Evolutionary conservation across 257 asterid species (phyloP).

Genomic region (Solanum medicagineum): DNA sequence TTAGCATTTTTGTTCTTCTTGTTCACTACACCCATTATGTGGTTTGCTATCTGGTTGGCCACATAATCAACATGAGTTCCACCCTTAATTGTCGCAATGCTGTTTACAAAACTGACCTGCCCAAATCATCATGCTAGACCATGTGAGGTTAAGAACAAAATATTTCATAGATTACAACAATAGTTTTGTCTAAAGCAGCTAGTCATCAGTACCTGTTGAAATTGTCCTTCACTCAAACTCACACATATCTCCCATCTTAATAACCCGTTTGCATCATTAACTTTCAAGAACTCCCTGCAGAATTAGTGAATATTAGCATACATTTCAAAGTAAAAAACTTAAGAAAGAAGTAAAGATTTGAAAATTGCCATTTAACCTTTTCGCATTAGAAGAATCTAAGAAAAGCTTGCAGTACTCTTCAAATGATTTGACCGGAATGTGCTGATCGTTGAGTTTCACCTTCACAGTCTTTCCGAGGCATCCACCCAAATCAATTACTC

Average conservation of each 20-base stretch:
- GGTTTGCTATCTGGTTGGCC: slow-evolving; percentile 71
- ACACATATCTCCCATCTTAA: slow-evolving; percentile 82
- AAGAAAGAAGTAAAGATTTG: background rate
- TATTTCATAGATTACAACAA: background rate
- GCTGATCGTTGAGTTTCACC: slow-evolving; percentile 75
- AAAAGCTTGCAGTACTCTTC: slow-evolving; percentile 74
- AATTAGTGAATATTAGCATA: background rate
- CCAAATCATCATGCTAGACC: background rate
- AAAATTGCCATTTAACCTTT: slow-evolving; percentile 33
- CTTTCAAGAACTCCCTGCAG: slow-evolving; percentile 66
- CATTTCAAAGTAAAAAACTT: background rate
- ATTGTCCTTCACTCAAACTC: slow-evolving; percentile 92
- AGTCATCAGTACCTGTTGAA: slow-evolving; percentile 60
- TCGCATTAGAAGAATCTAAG: slow-evolving; percentile 33
- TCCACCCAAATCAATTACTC: slow-evolving; percentile 87
- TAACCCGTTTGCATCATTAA: slow-evolving; percentile 16
- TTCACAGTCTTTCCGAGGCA: slow-evolving; percentile 85
- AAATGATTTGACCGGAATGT: slow-evolving; percentile 61
- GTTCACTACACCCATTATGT: slow-evolving; percentile 55
- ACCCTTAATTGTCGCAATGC: slow-evolving; percentile 92
- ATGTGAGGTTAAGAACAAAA: background rate
- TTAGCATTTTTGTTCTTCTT: slow-evolving; percentile 68
- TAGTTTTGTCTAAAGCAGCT: background rate
- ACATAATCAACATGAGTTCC: slow-evolving; percentile 97
- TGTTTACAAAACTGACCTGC: slow-evolving; percentile 95